Evolutionary conservation across 2,329 filamentous ascomycete genomes (phyloP).

Genomic region (Colletotrichum chlorophyti): DNA sequence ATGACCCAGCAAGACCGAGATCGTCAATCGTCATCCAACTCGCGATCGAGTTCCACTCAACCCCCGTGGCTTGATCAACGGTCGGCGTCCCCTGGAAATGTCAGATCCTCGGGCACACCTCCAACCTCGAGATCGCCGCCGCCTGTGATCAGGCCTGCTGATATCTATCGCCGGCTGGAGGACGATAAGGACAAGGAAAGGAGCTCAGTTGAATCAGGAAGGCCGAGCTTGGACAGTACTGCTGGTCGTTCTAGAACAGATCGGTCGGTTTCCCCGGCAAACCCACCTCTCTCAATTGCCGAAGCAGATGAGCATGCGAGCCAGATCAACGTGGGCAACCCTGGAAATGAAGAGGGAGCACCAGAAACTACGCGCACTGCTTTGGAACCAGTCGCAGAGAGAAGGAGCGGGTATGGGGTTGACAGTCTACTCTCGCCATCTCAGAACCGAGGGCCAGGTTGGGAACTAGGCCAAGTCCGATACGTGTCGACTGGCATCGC

Average conservation of each 20-base stretch:
- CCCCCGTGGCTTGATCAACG: slow-evolving; percentile 43
- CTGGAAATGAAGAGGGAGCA: not conserved
- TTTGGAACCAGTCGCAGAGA: slow-evolving; percentile 62
- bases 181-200: slow-evolving; percentile 67
- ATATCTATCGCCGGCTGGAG: slow-evolving; percentile 77
- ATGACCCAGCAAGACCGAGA: slow-evolving; percentile 54
- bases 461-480: not conserved
- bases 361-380: slow-evolving; percentile 28
- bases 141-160: slow-evolving; percentile 76
- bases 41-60: slow-evolving; percentile 38
- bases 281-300: slow-evolving; percentile 7
- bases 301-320: slow-evolving; percentile 19
- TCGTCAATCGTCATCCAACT: slow-evolving; percentile 30
- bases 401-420: slow-evolving; percentile 65
- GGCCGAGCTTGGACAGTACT: slow-evolving; percentile 63
- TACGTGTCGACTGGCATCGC: slow-evolving; percentile 18
- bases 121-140: slow-evolving; percentile 63
- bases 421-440: slow-evolving; percentile 46
- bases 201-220: slow-evolving; percentile 62
- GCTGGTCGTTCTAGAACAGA: slow-evolving; percentile 10
- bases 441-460: slow-evolving; percentile 18
- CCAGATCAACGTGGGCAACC: not conserved
- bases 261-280: slow-evolving; percentile 3
- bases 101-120: slow-evolving; percentile 42
- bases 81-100: slow-evolving; percentile 46